A percentile compares a stretch with the other conserved stretches of the same genome.
Conservation (phyloP, 2,329 filamentous ascomycete species). For the Capronia epimyces region DNA sequence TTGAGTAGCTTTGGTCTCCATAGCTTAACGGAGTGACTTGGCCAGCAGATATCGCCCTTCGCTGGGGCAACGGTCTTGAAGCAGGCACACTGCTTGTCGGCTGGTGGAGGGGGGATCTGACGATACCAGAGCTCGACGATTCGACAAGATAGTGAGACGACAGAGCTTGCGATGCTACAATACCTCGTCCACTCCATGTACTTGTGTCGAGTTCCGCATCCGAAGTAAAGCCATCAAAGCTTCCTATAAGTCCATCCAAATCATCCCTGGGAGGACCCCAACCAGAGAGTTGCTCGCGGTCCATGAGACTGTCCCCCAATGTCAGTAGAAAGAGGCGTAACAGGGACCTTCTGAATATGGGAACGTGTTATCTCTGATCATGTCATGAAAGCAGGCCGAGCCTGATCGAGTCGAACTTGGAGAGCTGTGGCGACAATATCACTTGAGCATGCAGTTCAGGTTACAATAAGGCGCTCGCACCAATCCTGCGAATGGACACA, state of each 20-base stretch:
- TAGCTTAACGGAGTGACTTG: slow-evolving; percentile 13
- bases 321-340: neutral
- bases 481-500: too few species aligned
- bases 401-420: too few species aligned
- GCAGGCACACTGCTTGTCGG: slow-evolving; percentile 4
- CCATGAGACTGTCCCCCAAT: slow-evolving; percentile 5
- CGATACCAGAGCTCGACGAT: slow-evolving; percentile 9
- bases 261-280: slow-evolving; percentile 19
- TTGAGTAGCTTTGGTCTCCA: slow-evolving; percentile 18
- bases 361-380: neutral
- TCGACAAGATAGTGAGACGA: slow-evolving; percentile 15
- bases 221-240: slow-evolving; percentile 5
- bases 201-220: slow-evolving; percentile 3
- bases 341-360: neutral
- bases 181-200: slow-evolving; percentile 14
- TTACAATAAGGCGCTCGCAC: neutral
- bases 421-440: too few species aligned
- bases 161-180: slow-evolving; percentile 2
- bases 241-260: slow-evolving; percentile 13
- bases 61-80: slow-evolving; percentile 22
- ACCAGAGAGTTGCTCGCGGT: slow-evolving; percentile 16
- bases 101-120: slow-evolving; percentile 19
- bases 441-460: neutral
- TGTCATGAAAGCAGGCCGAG: neutral
- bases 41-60: slow-evolving; percentile 20